Evolutionary conservation across 2,329 filamentous ascomycete genomes (phyloP).

Genomic region (Fusarium armeniacum): DNA sequence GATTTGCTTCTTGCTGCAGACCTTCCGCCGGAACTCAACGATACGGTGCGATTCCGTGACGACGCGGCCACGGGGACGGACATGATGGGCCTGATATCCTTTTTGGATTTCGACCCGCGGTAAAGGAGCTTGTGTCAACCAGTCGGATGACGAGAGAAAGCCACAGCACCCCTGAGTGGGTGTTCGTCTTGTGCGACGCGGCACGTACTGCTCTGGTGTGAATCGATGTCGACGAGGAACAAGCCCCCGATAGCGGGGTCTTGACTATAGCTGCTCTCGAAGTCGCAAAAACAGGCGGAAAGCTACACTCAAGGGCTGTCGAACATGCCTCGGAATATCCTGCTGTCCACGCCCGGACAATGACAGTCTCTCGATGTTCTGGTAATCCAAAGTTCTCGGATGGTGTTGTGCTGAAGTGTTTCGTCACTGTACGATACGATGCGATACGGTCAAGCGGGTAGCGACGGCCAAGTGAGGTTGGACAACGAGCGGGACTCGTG

Average conservation of each 20-base stretch:
- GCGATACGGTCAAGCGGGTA: constrained; percentile 41
- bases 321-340: constrained; percentile 57
- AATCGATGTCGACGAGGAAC: constrained; percentile 49
- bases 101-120: constrained; percentile 46
- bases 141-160: constrained; percentile 45
- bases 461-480: constrained; percentile 44
- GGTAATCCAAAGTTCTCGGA: constrained; percentile 41
- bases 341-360: constrained; percentile 54
- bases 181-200: constrained; percentile 55
- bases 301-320: constrained; percentile 54
- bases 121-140: constrained; percentile 39
- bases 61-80: constrained; percentile 66
- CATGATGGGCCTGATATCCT: constrained; percentile 65
- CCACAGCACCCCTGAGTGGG: constrained; percentile 44
- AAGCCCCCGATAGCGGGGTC: constrained; percentile 49
- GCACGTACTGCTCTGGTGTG: constrained; percentile 59
- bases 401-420: constrained; percentile 29
- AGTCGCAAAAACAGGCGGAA: constrained; percentile 50
- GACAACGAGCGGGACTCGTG: constrained; percentile 43
- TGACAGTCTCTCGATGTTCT: constrained; percentile 37
- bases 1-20: constrained; percentile 65
- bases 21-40: constrained; percentile 69
- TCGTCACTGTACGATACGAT: constrained; percentile 36
- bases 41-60: constrained; percentile 71
- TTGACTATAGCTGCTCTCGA: constrained; percentile 45